These are phyloP conservation scores for Oryza coarctata DNA, from an alignment of 176 grass and related monocot genomes.

Conservation along the genomic window DNA sequence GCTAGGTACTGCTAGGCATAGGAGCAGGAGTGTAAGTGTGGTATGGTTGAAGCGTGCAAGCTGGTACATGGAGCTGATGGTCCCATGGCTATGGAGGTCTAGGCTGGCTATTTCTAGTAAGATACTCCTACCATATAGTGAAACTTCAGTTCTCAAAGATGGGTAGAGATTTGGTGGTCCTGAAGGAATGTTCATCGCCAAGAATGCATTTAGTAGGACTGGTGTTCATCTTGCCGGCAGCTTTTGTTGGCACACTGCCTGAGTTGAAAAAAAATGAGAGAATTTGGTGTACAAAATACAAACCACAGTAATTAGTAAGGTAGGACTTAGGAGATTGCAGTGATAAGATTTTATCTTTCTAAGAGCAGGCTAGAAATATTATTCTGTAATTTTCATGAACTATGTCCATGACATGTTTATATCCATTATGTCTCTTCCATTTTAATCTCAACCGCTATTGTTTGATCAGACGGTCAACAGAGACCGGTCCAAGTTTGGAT, in stretches of 20 bases:
- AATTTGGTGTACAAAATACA: background rate
- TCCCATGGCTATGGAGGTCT: conserved; percentile 31
- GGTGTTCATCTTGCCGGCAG: background rate
- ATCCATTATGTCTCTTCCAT: background rate
- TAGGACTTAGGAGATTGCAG: background rate
- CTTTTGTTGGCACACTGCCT: background rate
- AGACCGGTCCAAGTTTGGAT: background rate
- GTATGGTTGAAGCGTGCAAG: background rate
- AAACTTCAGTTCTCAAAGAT: conserved; percentile 3
- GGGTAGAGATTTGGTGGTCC: conserved; percentile 37
- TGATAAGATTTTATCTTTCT: background rate
- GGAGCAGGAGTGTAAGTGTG: background rate
- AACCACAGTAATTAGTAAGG: background rate
- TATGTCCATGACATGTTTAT: background rate
- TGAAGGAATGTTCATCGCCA: conserved; percentile 2
- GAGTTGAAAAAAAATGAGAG: background rate
- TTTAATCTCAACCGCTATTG: background rate
- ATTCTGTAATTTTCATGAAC: background rate
- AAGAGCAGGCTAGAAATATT: background rate
- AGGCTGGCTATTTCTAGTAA: conserved; percentile 12
- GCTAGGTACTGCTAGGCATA: background rate
- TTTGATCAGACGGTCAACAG: background rate
- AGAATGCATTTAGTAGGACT: conserved; percentile 41
- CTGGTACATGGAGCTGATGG: conserved; percentile 2
- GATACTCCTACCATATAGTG: background rate